phyloP scores from a whole-genome alignment of 2,329 filamentous ascomycete species.

The Phaeosphaeria sp. region DNA sequence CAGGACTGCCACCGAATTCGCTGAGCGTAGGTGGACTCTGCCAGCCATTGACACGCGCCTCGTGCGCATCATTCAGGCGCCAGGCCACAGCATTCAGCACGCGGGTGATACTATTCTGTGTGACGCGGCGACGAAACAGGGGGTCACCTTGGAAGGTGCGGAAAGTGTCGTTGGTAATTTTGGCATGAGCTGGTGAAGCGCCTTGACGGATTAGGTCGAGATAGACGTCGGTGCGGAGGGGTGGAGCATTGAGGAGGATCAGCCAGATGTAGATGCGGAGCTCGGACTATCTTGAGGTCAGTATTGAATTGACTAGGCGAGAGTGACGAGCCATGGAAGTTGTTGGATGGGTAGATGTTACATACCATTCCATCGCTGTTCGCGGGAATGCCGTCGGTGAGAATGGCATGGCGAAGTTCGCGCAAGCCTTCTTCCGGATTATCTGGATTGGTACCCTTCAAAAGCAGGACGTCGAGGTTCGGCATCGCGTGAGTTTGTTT shows the following conservation, averaged over 20 bases:
- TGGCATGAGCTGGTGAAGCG: conserved; percentile 91
- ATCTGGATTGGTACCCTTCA: conserved; percentile 78
- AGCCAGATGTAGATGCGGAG: conserved; percentile 96
- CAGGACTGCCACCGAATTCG: conserved; percentile 58
- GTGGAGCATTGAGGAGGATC: conserved; percentile 85
- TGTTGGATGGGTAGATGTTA: conserved; percentile 1
- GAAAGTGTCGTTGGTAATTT: conserved; percentile 98
- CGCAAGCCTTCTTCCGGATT: conserved; percentile 72
- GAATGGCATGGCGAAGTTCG: conserved; percentile 73
- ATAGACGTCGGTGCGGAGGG: conserved; percentile 86
- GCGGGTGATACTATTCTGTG: conserved; percentile 91
- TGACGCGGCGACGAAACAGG: conserved; percentile 93
- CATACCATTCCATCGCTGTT: conserved; percentile 81
- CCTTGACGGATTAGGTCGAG: conserved; percentile 90
- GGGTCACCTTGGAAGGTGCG: conserved; percentile 95
- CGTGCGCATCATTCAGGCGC: conserved; percentile 82
- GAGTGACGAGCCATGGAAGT: conserved; percentile 2
- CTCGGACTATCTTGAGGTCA: conserved; percentile 69
- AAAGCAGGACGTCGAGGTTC: conserved; percentile 74
- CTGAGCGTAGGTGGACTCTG: conserved; percentile 56
- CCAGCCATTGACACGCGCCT: conserved; percentile 63
- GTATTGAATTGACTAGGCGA: conserved; percentile 4
- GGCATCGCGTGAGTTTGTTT: conserved; percentile 35
- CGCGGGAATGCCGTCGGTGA: conserved; percentile 77
- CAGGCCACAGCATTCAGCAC: conserved; percentile 94